Percentiles rank a stretch among this genome's conserved stretches.
Evolutionary conservation across 192 early-diverging fungal species (phyloP).

Genomic region (Backusella tuberculispora): DNA sequence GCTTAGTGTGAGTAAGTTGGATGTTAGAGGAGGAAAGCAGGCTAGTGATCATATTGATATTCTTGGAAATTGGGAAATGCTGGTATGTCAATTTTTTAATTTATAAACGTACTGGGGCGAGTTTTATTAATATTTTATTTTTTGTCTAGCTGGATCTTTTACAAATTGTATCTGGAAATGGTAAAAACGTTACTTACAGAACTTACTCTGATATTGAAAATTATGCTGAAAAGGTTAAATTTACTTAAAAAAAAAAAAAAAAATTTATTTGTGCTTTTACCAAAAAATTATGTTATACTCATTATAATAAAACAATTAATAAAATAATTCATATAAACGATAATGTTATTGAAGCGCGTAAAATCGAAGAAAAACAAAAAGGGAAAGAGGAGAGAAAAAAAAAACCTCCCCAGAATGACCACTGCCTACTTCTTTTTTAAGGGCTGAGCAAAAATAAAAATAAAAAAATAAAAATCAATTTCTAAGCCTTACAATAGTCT

Average conservation of each 20-base stretch:
- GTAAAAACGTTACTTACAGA: constrained; percentile 28
- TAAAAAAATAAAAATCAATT: neutral
- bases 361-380: neutral
- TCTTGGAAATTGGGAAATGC: constrained; percentile 77
- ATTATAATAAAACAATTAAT: neutral
- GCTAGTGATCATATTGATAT: constrained; percentile 89
- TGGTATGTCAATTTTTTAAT: constrained; percentile 35
- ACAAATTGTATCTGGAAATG: constrained; percentile 32
- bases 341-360: neutral
- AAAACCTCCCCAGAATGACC: no score
- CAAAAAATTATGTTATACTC: neutral
- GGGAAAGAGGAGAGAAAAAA: neutral
- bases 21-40: constrained; percentile 75
- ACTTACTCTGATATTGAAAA: constrained; percentile 34
- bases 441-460: neutral
- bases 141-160: constrained; percentile 29
- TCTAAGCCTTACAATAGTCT: neutral
- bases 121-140: neutral
- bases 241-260: no score
- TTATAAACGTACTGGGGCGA: neutral
- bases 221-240: constrained; percentile 17
- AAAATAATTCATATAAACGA: neutral
- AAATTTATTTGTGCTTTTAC: neutral
- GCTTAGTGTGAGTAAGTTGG: constrained; percentile 54
- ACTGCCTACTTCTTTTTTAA: neutral